Evolutionary conservation across 1,139 yeast species (phyloP).

Genomic region (Lodderomyces parapsilosis): DNA sequence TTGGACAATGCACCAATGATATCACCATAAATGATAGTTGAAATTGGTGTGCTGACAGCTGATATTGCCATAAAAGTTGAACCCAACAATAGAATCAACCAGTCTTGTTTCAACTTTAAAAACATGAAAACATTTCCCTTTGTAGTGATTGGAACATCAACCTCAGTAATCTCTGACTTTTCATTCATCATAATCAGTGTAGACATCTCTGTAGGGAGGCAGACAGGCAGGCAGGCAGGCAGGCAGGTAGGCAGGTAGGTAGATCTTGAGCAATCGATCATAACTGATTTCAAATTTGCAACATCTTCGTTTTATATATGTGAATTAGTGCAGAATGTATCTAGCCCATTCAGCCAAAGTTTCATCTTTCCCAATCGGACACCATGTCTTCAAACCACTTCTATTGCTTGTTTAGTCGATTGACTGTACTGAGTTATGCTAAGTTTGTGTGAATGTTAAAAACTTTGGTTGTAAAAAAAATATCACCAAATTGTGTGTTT

Average conservation of each 20-base stretch:
- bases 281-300: background rate
- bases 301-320: background rate
- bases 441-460: no score
- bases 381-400: no score
- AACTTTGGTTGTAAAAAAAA: background rate
- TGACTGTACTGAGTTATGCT: no score
- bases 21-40: slow-evolving; percentile 65
- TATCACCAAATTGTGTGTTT: background rate
- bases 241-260: no score
- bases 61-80: slow-evolving; percentile 29
- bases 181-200: background rate
- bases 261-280: no score
- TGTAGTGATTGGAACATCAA: slow-evolving; percentile 2
- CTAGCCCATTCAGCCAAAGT: background rate
- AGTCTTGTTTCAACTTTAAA: slow-evolving; percentile 21
- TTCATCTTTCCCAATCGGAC: background rate
- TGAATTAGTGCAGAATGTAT: background rate
- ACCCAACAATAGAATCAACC: slow-evolving; percentile 22
- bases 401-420: no score
- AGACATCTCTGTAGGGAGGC: background rate
- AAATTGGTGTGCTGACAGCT: slow-evolving; percentile 59
- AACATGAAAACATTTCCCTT: slow-evolving; percentile 28
- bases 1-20: slow-evolving; percentile 54
- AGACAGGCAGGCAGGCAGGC: no score
- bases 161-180: background rate